Evolutionary conservation across 169 alveolate genomes (phyloP), one percentile per base, ranked within the genome.

Genomic region (Theileria equi): DNA sequence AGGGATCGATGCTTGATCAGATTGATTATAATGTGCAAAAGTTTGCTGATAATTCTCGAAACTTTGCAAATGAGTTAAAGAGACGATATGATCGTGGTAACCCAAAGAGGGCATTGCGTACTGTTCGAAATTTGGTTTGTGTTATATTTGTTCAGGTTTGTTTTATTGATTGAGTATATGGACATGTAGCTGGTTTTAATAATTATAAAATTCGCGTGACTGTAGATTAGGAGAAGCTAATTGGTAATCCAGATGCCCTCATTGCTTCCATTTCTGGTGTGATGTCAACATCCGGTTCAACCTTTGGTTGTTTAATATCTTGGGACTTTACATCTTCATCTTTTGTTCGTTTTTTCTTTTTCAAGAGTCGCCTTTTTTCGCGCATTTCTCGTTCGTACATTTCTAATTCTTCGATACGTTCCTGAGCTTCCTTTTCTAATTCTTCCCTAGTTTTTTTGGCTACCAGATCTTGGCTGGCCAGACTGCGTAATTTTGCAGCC

Each of bases 401-500:
- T 23, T 77, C 81, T 26, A 77, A 70, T 23, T 77, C 86, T 53
- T 36, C 19, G 47, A 66, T 77, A 8, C 86, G 65, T n/a, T 77
- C 86, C 31, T 59, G 36, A 5, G 59, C 77, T 47, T 77, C 79
- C 58, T 60, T 65, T 36, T 77, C 69, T 16, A 77, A 44, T 23
- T 77, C 86, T n/a, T 65, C 81, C 21, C 44, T 40, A 2, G 69
- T 21, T 29, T 34, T 49, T 11, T 26, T 68, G 1, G 80, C 17
- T 25, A 16, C 34, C 17, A 34, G 36, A 38, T 65, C 81, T 31
- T 68, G 71, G 53, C 34, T 57, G 4, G 73, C 81, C 81, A 64
- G 80, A 80, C 58, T 87, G 68, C 73, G 54, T 52, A 89, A 74
- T 60, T 89, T 90, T 17, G 84, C 93, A 43, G 90, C 90, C 1